These are phyloP conservation scores for Carex sylvatica DNA, from an alignment of 202 grass and related monocot species.

Conservation along the genomic window DNA sequence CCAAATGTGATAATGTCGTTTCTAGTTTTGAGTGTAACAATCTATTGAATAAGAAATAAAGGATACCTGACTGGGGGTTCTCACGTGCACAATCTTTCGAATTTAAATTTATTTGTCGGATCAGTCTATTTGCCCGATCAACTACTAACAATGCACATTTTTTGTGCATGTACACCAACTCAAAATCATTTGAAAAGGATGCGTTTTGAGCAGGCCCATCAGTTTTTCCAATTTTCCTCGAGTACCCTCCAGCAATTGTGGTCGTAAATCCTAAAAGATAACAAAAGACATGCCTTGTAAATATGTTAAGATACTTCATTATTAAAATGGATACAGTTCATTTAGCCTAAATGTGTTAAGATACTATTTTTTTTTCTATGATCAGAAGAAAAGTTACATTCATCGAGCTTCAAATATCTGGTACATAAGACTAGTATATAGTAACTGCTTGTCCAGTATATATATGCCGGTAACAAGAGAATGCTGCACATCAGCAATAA, in stretches of 20 bases:
- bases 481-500: neutral
- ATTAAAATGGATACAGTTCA: neutral
- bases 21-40: neutral
- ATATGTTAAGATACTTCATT: neutral
- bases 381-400: neutral
- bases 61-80: constrained; percentile 33
- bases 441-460: too few relatives aligned
- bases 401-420: neutral
- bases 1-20: neutral
- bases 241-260: constrained; percentile 62
- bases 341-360: neutral
- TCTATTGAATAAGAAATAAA: neutral
- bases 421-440: neutral
- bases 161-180: constrained; percentile 56
- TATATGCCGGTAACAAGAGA: neutral
- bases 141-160: constrained; percentile 54
- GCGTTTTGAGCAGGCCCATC: constrained; percentile 76
- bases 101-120: constrained; percentile 64
- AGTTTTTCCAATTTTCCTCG: constrained; percentile 36
- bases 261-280: constrained; percentile 46
- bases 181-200: constrained; percentile 56
- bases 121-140: constrained; percentile 54
- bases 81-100: constrained; percentile 47
- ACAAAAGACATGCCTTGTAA: neutral
- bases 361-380: neutral